Conservation (phyloP, 192 early-diverging fungal species). For the Linnemannia schmuckeri region DNA sequence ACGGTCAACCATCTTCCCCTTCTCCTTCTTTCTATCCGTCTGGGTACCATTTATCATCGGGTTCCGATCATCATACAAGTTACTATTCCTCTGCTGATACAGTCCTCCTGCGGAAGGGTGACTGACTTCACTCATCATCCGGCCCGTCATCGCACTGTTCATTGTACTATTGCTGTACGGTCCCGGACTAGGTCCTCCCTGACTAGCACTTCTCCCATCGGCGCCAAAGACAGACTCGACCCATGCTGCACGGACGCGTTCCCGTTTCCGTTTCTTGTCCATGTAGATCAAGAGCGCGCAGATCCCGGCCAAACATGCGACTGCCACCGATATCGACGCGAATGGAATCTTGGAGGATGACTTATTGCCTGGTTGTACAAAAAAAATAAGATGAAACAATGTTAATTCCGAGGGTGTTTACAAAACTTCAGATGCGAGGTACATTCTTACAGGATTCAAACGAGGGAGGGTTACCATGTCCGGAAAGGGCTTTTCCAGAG, state of each 20-base stretch:
- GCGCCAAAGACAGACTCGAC: conserved; percentile 42
- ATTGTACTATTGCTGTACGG: not conserved
- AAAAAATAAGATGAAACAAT: not conserved
- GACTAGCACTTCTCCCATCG: not conserved
- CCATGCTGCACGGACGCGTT: conserved; percentile 26
- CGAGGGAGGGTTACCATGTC: not conserved
- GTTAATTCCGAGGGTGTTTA: not conserved
- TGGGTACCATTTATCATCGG: not conserved
- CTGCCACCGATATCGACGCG: conserved; percentile 26
- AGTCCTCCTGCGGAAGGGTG: not conserved
- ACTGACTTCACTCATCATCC: not conserved
- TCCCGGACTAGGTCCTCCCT: not conserved
- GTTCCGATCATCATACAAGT: not conserved
- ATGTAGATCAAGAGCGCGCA: conserved; percentile 20
- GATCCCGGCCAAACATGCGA: conserved; percentile 16
- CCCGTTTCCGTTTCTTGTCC: conserved; percentile 21
- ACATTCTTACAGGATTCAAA: not conserved
- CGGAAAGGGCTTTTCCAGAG: conserved; percentile 3
- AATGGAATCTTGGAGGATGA: conserved; percentile 20
- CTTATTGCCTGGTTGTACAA: not conserved
- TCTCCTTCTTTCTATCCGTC: not conserved
- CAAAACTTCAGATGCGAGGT: not conserved
- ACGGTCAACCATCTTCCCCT: not conserved
- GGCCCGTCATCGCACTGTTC: not conserved
- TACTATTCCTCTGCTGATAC: not conserved